phyloP scores from a whole-genome alignment of 2,329 filamentous ascomycete genomes.

The Talaromyces atroroseus region DNA sequence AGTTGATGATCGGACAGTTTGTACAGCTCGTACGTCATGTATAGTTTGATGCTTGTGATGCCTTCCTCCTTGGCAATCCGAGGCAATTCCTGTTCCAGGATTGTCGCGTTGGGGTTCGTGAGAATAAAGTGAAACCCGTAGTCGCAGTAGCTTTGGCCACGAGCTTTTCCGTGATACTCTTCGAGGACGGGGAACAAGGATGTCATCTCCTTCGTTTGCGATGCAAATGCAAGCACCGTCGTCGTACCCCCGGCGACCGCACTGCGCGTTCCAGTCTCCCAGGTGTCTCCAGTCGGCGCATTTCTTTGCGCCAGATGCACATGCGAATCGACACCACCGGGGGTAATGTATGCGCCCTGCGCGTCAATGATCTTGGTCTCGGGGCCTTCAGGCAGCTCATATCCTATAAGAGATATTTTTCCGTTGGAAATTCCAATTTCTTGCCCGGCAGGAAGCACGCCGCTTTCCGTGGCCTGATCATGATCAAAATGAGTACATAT shows the following conservation, averaged over 20 bases:
- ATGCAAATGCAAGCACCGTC: conserved; percentile 54
- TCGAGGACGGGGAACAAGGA: conserved; percentile 42
- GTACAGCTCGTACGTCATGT: conserved; percentile 43
- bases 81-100: conserved; percentile 36
- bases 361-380: conserved; percentile 28
- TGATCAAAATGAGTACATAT: conserved; percentile 3
- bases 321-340: conserved; percentile 44
- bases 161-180: conserved; percentile 44
- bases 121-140: conserved; percentile 49
- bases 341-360: conserved; percentile 43
- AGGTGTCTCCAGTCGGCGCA: conserved; percentile 40
- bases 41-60: conserved; percentile 42
- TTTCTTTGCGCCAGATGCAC: conserved; percentile 39
- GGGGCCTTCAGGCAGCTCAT: conserved; percentile 4
- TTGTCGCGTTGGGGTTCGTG: conserved; percentile 23
- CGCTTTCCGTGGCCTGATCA: conserved; percentile 11
- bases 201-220: conserved; percentile 45
- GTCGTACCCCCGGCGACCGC: conserved; percentile 57
- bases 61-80: conserved; percentile 32
- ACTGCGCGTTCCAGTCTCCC: conserved; percentile 47
- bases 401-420: conserved; percentile 11
- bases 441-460: conserved; percentile 11
- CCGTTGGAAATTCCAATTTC: conserved; percentile 13
- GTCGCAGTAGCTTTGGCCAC: conserved; percentile 48
- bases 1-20: conserved; percentile 37